Conservation (phyloP, 2,329 filamentous ascomycete genomes). For the Aspergillus brunneoviolaceus region DNA sequence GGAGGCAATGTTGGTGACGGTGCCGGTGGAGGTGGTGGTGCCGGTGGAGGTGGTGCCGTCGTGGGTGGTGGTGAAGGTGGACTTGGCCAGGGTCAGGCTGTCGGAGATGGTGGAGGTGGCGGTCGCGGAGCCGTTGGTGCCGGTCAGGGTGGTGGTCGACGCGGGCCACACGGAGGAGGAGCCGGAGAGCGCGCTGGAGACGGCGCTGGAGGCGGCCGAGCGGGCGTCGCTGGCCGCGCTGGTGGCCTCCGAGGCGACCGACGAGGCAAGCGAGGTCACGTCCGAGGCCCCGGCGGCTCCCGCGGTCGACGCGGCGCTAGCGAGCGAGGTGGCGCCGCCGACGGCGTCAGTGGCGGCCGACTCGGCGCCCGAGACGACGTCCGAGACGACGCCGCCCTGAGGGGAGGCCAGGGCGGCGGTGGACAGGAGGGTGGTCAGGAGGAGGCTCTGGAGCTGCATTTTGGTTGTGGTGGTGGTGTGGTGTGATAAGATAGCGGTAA, state of each 20-base stretch:
- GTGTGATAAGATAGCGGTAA: neutral
- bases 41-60: neutral
- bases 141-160: neutral
- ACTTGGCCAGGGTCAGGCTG: neutral
- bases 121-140: neutral
- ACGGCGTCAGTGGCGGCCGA: neutral
- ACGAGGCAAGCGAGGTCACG: neutral
- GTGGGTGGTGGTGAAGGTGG: neutral
- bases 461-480: conserved; percentile 10
- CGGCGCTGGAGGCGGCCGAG: neutral
- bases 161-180: neutral
- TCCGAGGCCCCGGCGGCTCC: neutral
- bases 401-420: conserved; percentile 20
- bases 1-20: conserved; percentile 12
- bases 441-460: conserved; percentile 27
- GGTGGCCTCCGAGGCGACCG: neutral
- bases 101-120: neutral
- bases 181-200: neutral
- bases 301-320: neutral
- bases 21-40: neutral
- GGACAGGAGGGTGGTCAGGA: conserved; percentile 26
- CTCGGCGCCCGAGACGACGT: neutral
- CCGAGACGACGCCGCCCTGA: conserved; percentile 15
- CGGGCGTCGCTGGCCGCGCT: neutral
- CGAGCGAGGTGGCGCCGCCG: neutral